A percentile compares a stretch with the other conserved stretches of the same genome.
phyloP scores from a whole-genome alignment of 2,329 filamentous ascomycete genomes.

The Hymenoscyphus repandus region DNA sequence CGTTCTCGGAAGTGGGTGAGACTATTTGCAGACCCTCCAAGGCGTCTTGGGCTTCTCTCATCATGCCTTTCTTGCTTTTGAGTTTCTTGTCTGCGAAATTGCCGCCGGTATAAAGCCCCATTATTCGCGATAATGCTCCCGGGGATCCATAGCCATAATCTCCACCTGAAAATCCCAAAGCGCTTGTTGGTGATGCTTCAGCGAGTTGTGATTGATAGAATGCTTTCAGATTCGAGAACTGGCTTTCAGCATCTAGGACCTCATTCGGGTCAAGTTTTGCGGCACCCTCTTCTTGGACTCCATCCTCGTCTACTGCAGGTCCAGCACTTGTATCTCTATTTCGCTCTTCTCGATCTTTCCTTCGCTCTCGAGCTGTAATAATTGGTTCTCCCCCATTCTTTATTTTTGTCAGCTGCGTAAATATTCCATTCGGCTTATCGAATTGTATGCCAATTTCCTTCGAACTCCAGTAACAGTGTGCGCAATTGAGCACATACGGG shows the following conservation, averaged over 20 bases:
- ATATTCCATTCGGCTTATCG: slow-evolving; percentile 82
- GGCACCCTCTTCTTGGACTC: slow-evolving; percentile 31
- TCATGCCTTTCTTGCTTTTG: slow-evolving; percentile 62
- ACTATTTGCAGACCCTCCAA: slow-evolving; percentile 68
- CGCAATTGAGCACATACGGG: slow-evolving; percentile 77
- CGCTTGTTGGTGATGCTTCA: slow-evolving; percentile 48
- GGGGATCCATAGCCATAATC: slow-evolving; percentile 65
- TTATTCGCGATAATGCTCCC: slow-evolving; percentile 77
- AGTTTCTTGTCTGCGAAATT: slow-evolving; percentile 58
- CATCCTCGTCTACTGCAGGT: slow-evolving; percentile 24
- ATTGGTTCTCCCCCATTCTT: slow-evolving; percentile 54
- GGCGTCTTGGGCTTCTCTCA: slow-evolving; percentile 71
- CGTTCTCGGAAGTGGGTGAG: slow-evolving; percentile 46
- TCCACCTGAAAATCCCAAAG: slow-evolving; percentile 49
- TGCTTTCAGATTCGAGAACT: slow-evolving; percentile 67
- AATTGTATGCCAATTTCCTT: slow-evolving; percentile 86
- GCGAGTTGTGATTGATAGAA: slow-evolving; percentile 81
- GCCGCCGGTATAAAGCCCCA: slow-evolving; percentile 77
- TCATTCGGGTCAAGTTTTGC: slow-evolving; percentile 27
- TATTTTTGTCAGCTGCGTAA: slow-evolving; percentile 69
- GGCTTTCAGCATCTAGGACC: slow-evolving; percentile 56
- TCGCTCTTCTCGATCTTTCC: slow-evolving; percentile 25
- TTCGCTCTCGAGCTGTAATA: slow-evolving; percentile 41
- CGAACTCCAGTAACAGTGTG: slow-evolving; percentile 90
- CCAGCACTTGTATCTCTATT: slow-evolving; percentile 18